Conservation (phyloP, 169 alveolate species). For the Blepharisma undulans region DNA sequence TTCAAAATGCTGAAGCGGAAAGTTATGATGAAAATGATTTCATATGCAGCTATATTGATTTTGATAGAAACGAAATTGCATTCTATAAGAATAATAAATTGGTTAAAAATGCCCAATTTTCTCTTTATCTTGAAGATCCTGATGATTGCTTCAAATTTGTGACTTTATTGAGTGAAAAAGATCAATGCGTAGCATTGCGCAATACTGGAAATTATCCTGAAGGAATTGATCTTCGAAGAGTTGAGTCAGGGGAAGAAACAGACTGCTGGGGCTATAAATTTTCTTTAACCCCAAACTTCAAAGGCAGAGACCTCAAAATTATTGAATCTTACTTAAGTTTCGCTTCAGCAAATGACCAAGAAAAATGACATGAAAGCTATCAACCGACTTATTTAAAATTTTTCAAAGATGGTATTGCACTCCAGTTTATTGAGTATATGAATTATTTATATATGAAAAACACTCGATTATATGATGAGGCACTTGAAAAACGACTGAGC, state of each 20-base stretch:
- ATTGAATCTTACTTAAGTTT: neutral
- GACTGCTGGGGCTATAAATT: conserved; percentile 29
- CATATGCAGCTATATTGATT: neutral
- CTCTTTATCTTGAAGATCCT: neutral
- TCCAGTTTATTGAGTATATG: too few species aligned
- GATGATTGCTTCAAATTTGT: neutral
- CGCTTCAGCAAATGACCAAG: too few species aligned
- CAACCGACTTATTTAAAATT: too few species aligned
- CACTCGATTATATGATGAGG: too few species aligned
- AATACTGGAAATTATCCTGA: neutral
- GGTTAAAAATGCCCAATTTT: neutral
- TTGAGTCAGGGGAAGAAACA: neutral
- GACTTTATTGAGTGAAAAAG: neutral
- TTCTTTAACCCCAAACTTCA: neutral
- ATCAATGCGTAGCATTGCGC: neutral
- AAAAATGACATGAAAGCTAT: too few species aligned
- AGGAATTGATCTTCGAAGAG: neutral
- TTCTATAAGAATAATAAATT: neutral
- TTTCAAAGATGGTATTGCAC: too few species aligned
- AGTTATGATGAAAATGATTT: neutral
- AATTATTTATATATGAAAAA: too few species aligned
- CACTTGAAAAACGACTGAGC: too few species aligned
- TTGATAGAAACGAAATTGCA: neutral
- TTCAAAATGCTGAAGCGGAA: neutral
- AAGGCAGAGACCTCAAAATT: neutral